Evolutionary conservation across 202 grass and related monocot species (phyloP), one percentile per base, ranked within the genome.

Genomic region (Bolboschoenoplectus hybrid): DNA sequence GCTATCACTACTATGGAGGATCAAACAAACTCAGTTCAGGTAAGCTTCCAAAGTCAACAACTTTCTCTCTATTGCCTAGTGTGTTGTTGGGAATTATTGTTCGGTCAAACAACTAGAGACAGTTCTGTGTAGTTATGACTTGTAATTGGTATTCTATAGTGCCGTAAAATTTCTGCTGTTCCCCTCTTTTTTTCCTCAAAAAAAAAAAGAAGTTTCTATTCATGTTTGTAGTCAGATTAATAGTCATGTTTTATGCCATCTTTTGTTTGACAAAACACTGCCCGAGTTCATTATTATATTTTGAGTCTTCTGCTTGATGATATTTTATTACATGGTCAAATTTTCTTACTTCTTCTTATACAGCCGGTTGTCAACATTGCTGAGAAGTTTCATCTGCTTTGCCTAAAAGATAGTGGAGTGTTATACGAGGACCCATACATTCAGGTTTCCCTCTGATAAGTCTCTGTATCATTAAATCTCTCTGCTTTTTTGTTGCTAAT

Each of bases 401-500:
- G 97, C 82, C 81, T 87, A 46, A 99, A 99, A 94, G 97, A 99
- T 82, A 99, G 97, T 34, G 97, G 97, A 81, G 89, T 99, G 47
- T 87, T 99, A 26, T 99, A 96, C 13, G 97, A 99, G 86, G 97
- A 99, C 80, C 93, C 92, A 63, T 82, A 99, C 72, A 90, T 96
- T 90, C 97, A 99, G 97, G 97, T 99, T 85, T 82, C 35, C 20
- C 3, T 67, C 85, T 62, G 39, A 41, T 71, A 81, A 63, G 43
- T 74, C 52, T 71, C 16, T 86, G 80, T 87, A 74, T 20, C 46
- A 73, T 36, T 67, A 35, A 57, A 43, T 80, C 7, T 56, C 36
- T 67, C 39, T 32, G 49, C 8, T 80, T 50, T 68, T 40, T 34
- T 17, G 57, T 84, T 88, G 52, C 46, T 41, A 85, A 87, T 82